Percentiles rank a stretch among this genome's conserved stretches.
These are phyloP conservation scores for Cucurbitaria berberidis DNA, from an alignment of 2,329 filamentous ascomycete species.

Conservation along the genomic window DNA sequence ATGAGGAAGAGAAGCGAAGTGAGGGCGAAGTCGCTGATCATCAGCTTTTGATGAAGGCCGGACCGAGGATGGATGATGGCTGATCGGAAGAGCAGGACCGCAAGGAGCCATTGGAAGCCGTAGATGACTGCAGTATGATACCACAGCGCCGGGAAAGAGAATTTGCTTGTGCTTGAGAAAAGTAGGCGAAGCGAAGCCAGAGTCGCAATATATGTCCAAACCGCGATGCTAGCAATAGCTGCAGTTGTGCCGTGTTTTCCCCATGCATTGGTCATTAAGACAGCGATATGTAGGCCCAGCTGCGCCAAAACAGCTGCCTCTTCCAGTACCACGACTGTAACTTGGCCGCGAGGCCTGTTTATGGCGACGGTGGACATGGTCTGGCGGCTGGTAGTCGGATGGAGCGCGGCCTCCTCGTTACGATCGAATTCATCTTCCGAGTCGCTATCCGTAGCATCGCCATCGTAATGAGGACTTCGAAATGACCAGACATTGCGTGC, in stretches of 20 bases:
- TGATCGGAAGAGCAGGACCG: constrained; percentile 80
- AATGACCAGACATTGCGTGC: constrained; percentile 49
- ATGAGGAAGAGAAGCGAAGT: constrained; percentile 76
- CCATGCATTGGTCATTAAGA: constrained; percentile 67
- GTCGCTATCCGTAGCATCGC: constrained; percentile 51
- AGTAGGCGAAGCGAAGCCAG: constrained; percentile 75
- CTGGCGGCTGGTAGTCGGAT: constrained; percentile 58
- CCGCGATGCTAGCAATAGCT: constrained; percentile 69
- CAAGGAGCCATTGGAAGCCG: constrained; percentile 78
- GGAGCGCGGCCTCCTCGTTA: constrained; percentile 62
- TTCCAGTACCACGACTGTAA: constrained; percentile 74
- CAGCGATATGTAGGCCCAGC: constrained; percentile 70
- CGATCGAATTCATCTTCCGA: constrained; percentile 67
- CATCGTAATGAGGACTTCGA: constrained; percentile 37
- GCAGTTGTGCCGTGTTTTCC: constrained; percentile 64
- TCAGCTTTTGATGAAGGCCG: constrained; percentile 65
- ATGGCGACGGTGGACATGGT: constrained; percentile 67
- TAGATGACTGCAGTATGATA: constrained; percentile 91
- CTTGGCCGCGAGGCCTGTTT: constrained; percentile 76
- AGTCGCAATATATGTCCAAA: constrained; percentile 81
- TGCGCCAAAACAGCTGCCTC: constrained; percentile 75
- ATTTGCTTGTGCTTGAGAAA: constrained; percentile 63
- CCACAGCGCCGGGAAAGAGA: constrained; percentile 80
- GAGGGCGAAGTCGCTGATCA: constrained; percentile 76
- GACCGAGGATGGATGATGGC: constrained; percentile 78